These are phyloP conservation scores for Botrytis pseudocinerea DNA, from an alignment of 2,329 filamentous ascomycete genomes.

Conservation along the genomic window DNA sequence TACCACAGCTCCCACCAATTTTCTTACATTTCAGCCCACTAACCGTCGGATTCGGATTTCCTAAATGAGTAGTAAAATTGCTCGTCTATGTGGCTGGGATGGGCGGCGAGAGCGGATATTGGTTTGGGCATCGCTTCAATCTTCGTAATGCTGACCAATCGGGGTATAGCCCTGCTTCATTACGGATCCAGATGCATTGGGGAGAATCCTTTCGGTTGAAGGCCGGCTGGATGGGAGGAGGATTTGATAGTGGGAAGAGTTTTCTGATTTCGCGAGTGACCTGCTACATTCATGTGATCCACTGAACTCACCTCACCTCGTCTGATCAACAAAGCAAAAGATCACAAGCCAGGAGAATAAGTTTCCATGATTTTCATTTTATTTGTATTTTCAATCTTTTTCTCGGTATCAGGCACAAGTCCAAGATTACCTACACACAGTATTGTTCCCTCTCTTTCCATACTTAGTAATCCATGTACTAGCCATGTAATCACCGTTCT, in stretches of 20 bases:
- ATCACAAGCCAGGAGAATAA: not conserved
- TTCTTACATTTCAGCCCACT: not conserved
- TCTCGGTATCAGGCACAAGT: constrained; percentile 14
- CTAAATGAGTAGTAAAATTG: constrained; percentile 3
- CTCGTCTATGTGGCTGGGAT: not conserved
- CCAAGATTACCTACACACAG: constrained; percentile 19
- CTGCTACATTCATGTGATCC: not conserved
- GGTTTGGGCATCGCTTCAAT: not conserved
- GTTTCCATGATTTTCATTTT: constrained; percentile 7
- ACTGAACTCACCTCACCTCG: not conserved
- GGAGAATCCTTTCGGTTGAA: not conserved
- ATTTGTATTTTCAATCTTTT: not conserved
- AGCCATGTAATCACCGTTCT: constrained; percentile 8
- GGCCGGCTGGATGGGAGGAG: constrained; percentile 7
- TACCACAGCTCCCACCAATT: not conserved
- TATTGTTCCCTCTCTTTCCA: constrained; percentile 6
- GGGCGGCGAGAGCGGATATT: constrained; percentile 7
- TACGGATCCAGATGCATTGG: not conserved
- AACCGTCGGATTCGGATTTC: constrained; percentile 8
- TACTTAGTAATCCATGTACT: constrained; percentile 7
- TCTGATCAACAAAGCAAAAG: not conserved
- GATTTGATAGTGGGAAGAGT: not conserved
- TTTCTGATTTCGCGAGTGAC: not conserved
- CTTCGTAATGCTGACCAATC: constrained; percentile 12
- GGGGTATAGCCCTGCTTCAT: not conserved